Evolutionary conservation across 2,329 filamentous ascomycete genomes (phyloP).

Genomic region (Colletotrichum truncatum): DNA sequence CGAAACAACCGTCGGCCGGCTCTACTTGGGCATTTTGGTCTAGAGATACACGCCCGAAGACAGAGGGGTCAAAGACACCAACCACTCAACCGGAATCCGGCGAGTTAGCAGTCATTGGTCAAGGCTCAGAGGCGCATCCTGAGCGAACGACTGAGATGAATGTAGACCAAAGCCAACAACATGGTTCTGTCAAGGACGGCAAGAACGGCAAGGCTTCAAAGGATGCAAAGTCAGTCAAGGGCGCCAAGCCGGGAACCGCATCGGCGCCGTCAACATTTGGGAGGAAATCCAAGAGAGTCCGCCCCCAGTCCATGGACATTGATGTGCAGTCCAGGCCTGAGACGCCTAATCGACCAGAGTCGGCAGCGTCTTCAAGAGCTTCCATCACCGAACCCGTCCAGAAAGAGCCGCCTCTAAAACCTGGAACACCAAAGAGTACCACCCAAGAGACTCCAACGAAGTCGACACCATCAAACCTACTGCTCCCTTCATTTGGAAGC

Average conservation of each 20-base stretch:
- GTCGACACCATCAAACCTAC: constrained; percentile 62
- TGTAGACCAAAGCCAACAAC: constrained; percentile 46
- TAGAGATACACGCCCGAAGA: constrained; percentile 57
- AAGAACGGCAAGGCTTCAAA: constrained; percentile 28
- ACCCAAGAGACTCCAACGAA: constrained; percentile 53
- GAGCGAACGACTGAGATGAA: constrained; percentile 55
- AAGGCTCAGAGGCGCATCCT: constrained; percentile 66
- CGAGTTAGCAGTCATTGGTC: constrained; percentile 65
- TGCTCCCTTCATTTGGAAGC: constrained; percentile 74
- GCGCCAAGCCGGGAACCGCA: constrained; percentile 36
- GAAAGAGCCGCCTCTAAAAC: constrained; percentile 14
- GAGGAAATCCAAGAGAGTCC: constrained; percentile 55
- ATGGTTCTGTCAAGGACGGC: constrained; percentile 42
- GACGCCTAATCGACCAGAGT: constrained; percentile 42
- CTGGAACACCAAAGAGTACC: constrained; percentile 19
- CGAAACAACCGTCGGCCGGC: constrained; percentile 56
- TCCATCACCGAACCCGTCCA: constrained; percentile 35
- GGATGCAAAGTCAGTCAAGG: constrained; percentile 28
- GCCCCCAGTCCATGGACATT: constrained; percentile 58
- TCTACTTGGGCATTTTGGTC: constrained; percentile 89
- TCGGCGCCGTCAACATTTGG: constrained; percentile 36
- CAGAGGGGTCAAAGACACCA: constrained; percentile 38
- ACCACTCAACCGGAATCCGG: constrained; percentile 50
- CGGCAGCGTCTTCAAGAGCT: constrained; percentile 35
- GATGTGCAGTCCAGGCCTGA: constrained; percentile 48